Evolutionary conservation across 148 eudicot species (phyloP).

Genomic region (Rheum nobile): DNA sequence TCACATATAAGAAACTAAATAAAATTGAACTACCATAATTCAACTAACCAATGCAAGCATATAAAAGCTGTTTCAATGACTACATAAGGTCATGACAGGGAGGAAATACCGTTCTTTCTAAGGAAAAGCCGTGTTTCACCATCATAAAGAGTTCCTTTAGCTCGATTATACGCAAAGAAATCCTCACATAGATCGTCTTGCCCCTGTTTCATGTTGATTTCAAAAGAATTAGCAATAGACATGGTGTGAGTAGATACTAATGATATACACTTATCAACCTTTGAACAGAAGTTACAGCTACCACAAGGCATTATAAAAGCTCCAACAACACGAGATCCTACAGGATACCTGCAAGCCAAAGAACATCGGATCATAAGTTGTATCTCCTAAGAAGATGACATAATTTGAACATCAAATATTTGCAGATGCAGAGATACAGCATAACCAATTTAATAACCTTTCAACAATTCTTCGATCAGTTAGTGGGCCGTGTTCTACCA

Average conservation of each 20-base stretch:
- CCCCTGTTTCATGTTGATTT: constrained; percentile 42
- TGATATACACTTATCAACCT: constrained; percentile 29
- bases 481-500: constrained; percentile 86
- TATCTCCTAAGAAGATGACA: background rate
- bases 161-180: constrained; percentile 95
- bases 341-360: constrained; percentile 47
- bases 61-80: background rate
- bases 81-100: constrained; percentile 4
- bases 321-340: constrained; percentile 90
- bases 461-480: constrained; percentile 51
- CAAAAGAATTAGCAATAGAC: background rate
- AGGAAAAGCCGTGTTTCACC: constrained; percentile 95
- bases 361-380: background rate
- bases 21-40: background rate
- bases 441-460: constrained; percentile 33
- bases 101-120: constrained; percentile 53
- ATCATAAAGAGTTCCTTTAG: constrained; percentile 96
- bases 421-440: background rate
- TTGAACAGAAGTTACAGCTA: constrained; percentile 75
- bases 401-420: background rate
- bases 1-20: background rate
- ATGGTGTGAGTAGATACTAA: background rate
- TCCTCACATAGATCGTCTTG: constrained; percentile 92
- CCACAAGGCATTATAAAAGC: constrained; percentile 99
- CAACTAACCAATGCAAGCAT: background rate